phyloP scores from a whole-genome alignment of 2,329 filamentous ascomycete species.

The Aureobasidium pullulans region DNA sequence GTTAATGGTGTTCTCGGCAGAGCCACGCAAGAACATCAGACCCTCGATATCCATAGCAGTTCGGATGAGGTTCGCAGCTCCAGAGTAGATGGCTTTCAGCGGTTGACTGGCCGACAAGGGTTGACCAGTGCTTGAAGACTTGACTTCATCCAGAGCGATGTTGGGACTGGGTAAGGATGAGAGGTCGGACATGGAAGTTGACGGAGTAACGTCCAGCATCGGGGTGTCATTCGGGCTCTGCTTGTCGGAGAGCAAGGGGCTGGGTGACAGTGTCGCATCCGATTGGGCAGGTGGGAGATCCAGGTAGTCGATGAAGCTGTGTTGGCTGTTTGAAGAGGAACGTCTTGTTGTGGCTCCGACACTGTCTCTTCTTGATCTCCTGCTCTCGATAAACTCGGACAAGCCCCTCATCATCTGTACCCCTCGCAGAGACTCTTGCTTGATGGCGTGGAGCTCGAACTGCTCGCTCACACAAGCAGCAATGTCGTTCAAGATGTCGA shows the following conservation, averaged over 20 bases:
- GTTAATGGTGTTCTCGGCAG: neutral
- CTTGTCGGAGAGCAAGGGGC: neutral
- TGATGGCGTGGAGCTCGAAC: conserved; percentile 16
- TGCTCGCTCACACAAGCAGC: conserved; percentile 18
- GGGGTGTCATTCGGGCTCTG: neutral
- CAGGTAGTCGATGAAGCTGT: neutral
- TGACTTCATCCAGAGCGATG: neutral
- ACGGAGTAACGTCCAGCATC: neutral
- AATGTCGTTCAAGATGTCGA: conserved; percentile 16
- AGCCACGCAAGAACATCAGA: conserved; percentile 31
- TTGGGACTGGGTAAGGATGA: neutral
- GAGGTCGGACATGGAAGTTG: neutral
- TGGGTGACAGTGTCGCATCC: neutral
- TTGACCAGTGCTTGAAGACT: too few relatives aligned
- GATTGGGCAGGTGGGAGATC: neutral
- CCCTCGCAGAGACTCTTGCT: conserved; percentile 15
- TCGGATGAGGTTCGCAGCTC: conserved; percentile 39
- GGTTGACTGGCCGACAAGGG: conserved; percentile 16
- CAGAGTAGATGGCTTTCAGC: conserved; percentile 31
- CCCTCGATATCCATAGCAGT: conserved; percentile 38
- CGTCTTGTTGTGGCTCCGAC: neutral
- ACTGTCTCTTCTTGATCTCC: neutral
- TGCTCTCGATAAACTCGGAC: conserved; percentile 16
- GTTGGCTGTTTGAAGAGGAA: neutral
- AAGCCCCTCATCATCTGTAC: conserved; percentile 18